A percentile compares a stretch with the other conserved stretches of the same genome.
Conservation (phyloP, 2,329 filamentous ascomycete genomes). For the Neonectria ditissima region DNA sequence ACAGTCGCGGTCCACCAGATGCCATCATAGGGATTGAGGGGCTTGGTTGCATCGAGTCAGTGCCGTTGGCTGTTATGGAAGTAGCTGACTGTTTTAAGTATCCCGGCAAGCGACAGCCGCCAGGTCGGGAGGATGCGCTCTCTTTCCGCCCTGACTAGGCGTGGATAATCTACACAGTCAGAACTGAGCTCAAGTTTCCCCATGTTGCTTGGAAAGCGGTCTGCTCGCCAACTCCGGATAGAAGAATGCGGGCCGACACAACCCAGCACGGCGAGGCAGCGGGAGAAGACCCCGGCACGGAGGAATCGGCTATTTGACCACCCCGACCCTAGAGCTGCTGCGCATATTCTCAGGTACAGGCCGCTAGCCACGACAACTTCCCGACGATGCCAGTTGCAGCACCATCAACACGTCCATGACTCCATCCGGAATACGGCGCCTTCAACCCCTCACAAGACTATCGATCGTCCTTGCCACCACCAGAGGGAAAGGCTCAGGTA, state of each 20-base stretch:
- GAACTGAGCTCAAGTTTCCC: background rate
- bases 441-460: too few relatives aligned
- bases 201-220: background rate
- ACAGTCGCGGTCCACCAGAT: conserved; percentile 4
- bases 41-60: too few relatives aligned
- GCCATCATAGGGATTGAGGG: background rate
- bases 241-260: background rate
- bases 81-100: too few relatives aligned
- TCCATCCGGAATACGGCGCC: background rate
- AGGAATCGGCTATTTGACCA: background rate
- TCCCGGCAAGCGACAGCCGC: too few relatives aligned
- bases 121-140: too few relatives aligned
- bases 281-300: background rate
- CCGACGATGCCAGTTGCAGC: background rate
- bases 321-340: background rate
- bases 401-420: background rate
- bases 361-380: background rate
- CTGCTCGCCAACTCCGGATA: background rate
- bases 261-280: background rate
- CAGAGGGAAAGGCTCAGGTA: too few relatives aligned
- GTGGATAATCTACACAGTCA: background rate
- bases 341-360: background rate
- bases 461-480: too few relatives aligned
- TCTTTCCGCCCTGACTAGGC: too few relatives aligned
- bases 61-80: too few relatives aligned